Base-by-base conservation (phyloP, 2,329 filamentous ascomycete genomes). In the Raffaelea albimanens region DNA sequence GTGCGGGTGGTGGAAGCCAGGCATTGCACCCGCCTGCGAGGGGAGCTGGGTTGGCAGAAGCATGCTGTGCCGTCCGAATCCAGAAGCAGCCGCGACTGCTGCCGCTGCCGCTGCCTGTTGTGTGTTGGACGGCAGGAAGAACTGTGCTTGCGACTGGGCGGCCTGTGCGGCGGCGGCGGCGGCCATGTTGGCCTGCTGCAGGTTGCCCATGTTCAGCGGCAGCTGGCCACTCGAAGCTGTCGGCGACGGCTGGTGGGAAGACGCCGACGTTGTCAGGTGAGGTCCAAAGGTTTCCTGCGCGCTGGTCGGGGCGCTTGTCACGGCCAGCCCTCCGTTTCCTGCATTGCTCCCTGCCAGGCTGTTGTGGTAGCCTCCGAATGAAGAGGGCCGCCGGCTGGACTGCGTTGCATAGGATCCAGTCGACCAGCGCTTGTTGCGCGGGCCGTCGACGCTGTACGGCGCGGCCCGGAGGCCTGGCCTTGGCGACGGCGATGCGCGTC, bases 401-500 rank as follows among this genome's bases (percentile, higher is more conserved):
- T 69, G 63, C 2, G 79, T 75, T 19, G 75, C 80, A 50, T 83
- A 87, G 3, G 82, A 86, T 14, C 83, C 84, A 3, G 85, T 88
- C 19, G 85, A 88, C 84, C 85, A 89, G 55, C 85, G 73, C 70
- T 88, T 87, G 60, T 73, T 80, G 52, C 82, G 76, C 41, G 71
- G 72, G 45, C 72, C 75, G 41, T 87, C 83, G 44, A 87, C 72
- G 44, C 69, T 82, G 65, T 88, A 88, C 1, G 85, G 85, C 18
- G 80, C 82, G 38, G 83, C 78, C 52, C 84, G 77, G 59, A 83
- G 72, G 47, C 73, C 80, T 29, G 79, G 80, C 40, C 83, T 75
- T 20, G 85, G 83, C 29, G 83, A 85, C 34, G 83, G 83, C 41
- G 84, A 87, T 13, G 82, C 82, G 38, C 83, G 76, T 20, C 83